Conservation (phyloP, 1,139 yeast species). For the Meyerozyma carpophila region DNA sequence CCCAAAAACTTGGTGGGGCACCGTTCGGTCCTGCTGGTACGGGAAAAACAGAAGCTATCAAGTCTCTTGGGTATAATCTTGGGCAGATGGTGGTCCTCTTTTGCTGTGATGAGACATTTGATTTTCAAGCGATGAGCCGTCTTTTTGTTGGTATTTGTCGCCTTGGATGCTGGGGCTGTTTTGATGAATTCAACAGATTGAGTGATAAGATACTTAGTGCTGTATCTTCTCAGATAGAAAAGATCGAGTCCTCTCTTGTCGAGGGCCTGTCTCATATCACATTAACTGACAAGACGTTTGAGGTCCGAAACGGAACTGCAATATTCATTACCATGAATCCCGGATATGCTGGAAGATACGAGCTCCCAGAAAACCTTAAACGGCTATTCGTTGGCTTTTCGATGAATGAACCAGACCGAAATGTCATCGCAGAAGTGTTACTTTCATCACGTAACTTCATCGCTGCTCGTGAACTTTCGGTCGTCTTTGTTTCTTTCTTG, state of each 20-base stretch:
- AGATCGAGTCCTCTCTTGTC: conserved; percentile 53
- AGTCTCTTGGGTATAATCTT: conserved; percentile 73
- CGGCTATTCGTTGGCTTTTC: conserved; percentile 73
- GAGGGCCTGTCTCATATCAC: conserved; percentile 24
- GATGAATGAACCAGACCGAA: conserved; percentile 69
- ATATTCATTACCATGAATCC: conserved; percentile 92
- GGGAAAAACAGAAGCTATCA: conserved; percentile 90
- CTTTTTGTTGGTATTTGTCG: conserved; percentile 77
- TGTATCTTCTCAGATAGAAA: conserved; percentile 75
- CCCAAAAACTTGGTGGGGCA: conserved; percentile 79
- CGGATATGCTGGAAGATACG: conserved; percentile 76
- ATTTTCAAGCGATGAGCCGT: conserved; percentile 74
- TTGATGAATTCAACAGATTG: conserved; percentile 90
- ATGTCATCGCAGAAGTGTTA: conserved; percentile 65
- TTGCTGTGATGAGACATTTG: conserved; percentile 88
- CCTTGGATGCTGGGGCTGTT: conserved; percentile 93
- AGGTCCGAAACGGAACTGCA: conserved; percentile 54
- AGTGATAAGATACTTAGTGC: conserved; percentile 73
- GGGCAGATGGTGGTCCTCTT: conserved; percentile 84
- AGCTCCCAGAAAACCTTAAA: conserved; percentile 81
- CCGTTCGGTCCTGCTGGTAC: conserved; percentile 98
- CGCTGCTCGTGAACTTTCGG: conserved; percentile 43
- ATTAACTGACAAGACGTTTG: conserved; percentile 42
- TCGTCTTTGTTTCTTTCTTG: conserved; percentile 54
- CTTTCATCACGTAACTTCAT: conserved; percentile 69